phyloP scores from a whole-genome alignment of 257 asterid genomes.

The Solanum piurae region DNA sequence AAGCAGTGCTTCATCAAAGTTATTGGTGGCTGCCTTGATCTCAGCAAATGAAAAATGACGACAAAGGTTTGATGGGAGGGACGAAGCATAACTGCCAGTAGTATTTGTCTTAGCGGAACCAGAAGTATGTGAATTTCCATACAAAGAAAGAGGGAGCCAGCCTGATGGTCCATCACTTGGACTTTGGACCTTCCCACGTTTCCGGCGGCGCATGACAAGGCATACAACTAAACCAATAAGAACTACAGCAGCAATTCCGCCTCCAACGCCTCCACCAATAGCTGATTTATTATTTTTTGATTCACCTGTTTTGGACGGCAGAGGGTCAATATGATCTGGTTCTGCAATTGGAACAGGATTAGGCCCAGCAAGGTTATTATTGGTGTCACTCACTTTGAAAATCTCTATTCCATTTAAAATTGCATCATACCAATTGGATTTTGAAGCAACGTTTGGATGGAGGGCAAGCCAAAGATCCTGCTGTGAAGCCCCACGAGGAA shows the following conservation, averaged over 20 bases:
- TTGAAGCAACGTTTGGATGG: constrained; percentile 30
- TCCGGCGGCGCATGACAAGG: not conserved
- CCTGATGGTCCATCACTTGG: not conserved
- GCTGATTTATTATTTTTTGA: not conserved
- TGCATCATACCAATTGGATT: constrained; percentile 49
- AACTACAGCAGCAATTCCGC: not conserved
- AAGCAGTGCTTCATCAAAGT: not conserved
- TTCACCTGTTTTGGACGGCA: not conserved
- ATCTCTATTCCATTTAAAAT: constrained; percentile 75
- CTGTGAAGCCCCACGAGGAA: constrained; percentile 45
- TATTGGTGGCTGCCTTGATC: not conserved
- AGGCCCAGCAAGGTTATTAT: not conserved
- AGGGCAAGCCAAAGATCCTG: constrained; percentile 66
- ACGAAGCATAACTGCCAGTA: not conserved
- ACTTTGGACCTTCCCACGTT: not conserved
- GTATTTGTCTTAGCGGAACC: not conserved
- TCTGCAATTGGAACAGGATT: not conserved
- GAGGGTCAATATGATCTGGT: not conserved
- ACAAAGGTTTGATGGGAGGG: not conserved
- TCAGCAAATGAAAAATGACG: not conserved
- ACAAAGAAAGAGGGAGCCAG: not conserved
- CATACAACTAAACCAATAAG: not conserved
- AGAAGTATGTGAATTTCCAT: not conserved
- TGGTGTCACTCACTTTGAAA: not conserved
- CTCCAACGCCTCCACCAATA: not conserved